Evolutionary conservation across 2,329 filamentous ascomycete genomes (phyloP), one percentile per base, ranked within the genome.

Genomic region (Myotisia sp.): DNA sequence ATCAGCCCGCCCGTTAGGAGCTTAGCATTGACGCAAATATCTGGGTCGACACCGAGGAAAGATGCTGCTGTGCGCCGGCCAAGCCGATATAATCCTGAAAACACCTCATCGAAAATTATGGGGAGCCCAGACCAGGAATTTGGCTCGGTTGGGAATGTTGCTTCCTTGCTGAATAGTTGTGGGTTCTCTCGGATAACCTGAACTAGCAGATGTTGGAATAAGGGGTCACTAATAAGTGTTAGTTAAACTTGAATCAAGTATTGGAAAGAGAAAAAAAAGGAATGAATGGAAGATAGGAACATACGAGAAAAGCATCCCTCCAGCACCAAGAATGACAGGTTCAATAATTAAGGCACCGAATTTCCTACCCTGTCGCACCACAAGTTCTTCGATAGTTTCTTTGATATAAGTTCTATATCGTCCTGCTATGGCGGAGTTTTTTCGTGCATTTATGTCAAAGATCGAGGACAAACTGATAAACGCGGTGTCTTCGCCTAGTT

Each of bases 31-130:
- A 85, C 78, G 0, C 76, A 75, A 29, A 92, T 77, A 46, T 92
- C 83, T 0, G 83, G 70, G 20, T 81, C 56, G 0, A 73, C 59
- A 4, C 64, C 62, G 3, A 92, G 67, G 53, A 87, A 80, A 0
- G 75, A 76, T 0, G 79, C 72, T 0, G 81, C 67, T 1, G 71
- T 75, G 49, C 77, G 74, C 24, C 75, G 71, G 2, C 84, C 83
- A 0, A 92, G 72, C 8, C 84, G 79, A 52, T 86, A 86, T 3
- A 92, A 63, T 1, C 83, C 83, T 0, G 82, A 87, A 56, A 92
- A 92, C 22, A 92, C 83, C 51, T 92, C 84, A 50, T 92, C 83
- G 43, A 84, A 83, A 44, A 92, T 65, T 24, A 92, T 61, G 0
- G 84, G 83, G 3, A 92, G 67, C 2, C 83, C 81, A 1, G 65